These are phyloP conservation scores for Apophysomyces ossiformis DNA, from an alignment of 371 early-diverging fungal species.

Conservation along the genomic window DNA sequence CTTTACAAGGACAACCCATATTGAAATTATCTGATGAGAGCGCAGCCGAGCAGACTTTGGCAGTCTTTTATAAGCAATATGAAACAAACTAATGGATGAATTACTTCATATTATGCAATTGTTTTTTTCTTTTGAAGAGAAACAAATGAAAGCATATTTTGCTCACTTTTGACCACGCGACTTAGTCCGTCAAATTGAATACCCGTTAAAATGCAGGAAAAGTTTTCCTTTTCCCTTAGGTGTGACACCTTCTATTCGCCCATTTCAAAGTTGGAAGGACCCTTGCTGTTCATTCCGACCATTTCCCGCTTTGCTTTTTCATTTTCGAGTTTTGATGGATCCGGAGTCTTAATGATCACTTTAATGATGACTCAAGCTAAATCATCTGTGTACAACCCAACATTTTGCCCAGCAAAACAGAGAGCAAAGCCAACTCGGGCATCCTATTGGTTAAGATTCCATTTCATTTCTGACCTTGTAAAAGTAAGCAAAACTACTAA, in stretches of 20 bases:
- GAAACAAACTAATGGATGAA: too few species aligned
- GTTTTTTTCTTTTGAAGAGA: not conserved
- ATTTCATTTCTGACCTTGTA: too few species aligned
- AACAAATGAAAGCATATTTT: conserved; percentile 4
- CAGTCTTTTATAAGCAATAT: not conserved
- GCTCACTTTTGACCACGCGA: not conserved
- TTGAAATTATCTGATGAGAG: not conserved
- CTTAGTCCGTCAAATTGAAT: not conserved
- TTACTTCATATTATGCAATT: not conserved
- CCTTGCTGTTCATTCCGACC: not conserved
- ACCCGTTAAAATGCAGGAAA: not conserved
- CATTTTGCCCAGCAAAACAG: not conserved
- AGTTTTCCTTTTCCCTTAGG: not conserved
- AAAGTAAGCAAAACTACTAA: too few species aligned
- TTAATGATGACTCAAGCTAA: conserved; percentile 9
- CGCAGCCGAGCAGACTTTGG: too few species aligned
- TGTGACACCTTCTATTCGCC: not conserved
- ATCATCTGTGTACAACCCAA: not conserved
- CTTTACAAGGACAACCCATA: conserved; percentile 1
- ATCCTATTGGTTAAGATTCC: not conserved
- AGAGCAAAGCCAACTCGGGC: not conserved
- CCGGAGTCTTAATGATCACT: not conserved
- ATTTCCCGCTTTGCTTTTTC: not conserved
- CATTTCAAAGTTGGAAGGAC: not conserved
- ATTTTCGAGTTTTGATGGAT: not conserved